phyloP scores from a whole-genome alignment of 805 yeast genomes.

The Debaryomyces castellii region DNA sequence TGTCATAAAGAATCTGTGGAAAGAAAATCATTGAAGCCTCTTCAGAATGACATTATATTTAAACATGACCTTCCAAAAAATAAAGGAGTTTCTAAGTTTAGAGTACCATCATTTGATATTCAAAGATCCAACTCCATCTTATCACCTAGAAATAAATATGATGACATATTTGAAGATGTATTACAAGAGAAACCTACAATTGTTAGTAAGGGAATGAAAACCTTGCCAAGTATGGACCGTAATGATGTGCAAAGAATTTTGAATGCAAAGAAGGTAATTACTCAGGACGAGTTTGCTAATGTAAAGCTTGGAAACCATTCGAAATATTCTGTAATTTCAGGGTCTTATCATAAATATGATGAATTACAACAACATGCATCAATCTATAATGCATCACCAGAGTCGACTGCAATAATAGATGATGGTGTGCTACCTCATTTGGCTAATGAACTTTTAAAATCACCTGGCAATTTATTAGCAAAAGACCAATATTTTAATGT shows the following conservation, averaged over 20 bases:
- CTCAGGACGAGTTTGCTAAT: constrained; percentile 40
- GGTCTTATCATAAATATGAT: constrained; percentile 24
- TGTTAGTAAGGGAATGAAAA: constrained; percentile 45
- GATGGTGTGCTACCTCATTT: constrained; percentile 30
- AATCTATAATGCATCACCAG: constrained; percentile 24
- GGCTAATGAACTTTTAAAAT: constrained; percentile 34
- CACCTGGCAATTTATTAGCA: constrained; percentile 28
- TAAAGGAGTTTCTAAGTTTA: constrained; percentile 28
- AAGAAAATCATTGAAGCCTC: constrained; percentile 3
- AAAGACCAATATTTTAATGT: constrained; percentile 31
- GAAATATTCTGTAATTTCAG: constrained; percentile 23
- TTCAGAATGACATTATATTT: constrained; percentile 1
- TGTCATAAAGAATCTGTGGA: not conserved
- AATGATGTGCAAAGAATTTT: constrained; percentile 43
- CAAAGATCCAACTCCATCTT: constrained; percentile 33
- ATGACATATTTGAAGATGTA: constrained; percentile 36
- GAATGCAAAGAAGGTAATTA: constrained; percentile 35
- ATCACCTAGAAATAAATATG: constrained; percentile 37
- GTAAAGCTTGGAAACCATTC: constrained; percentile 29
- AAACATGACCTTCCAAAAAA: too few relatives aligned
- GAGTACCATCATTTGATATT: constrained; percentile 44
- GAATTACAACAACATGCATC: constrained; percentile 34
- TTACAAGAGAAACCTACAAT: constrained; percentile 33
- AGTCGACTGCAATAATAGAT: constrained; percentile 12
- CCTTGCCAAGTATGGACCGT: constrained; percentile 49